Conservation (phyloP, 768 basidiomycete species). For the Mycena galericulata region DNA sequence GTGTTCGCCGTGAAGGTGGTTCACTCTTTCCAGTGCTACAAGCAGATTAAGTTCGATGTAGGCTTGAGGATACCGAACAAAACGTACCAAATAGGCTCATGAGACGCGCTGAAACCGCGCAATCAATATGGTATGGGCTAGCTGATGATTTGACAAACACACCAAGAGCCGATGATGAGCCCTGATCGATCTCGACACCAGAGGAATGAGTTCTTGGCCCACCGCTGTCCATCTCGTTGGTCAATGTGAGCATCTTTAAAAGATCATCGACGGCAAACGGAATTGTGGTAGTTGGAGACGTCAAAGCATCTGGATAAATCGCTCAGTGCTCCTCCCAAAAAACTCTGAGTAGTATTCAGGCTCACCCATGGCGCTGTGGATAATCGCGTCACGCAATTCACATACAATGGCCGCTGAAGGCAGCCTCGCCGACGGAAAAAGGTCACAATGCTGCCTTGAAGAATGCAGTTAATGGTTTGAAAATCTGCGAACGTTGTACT, state of each 20-base stretch:
- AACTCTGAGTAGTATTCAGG: background rate
- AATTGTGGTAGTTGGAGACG: no score
- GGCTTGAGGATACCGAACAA: background rate
- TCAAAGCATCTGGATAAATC: background rate
- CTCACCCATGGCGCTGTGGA: slow-evolving; percentile 1
- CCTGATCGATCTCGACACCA: slow-evolving; percentile 2
- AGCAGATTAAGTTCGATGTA: no score
- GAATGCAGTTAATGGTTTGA: background rate
- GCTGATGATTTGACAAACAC: no score
- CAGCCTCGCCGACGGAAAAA: background rate
- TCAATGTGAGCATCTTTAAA: slow-evolving; percentile 1
- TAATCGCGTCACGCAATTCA: background rate
- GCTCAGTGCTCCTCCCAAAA: background rate
- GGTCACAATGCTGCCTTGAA: slow-evolving; percentile 4
- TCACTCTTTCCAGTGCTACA: background rate
- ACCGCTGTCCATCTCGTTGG: background rate
- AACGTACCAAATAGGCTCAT: slow-evolving; percentile 6
- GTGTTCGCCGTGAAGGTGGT: slow-evolving; percentile 14
- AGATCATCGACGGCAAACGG: background rate
- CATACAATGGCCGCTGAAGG: background rate
- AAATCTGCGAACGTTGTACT: background rate
- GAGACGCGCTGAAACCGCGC: background rate
- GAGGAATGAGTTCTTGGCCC: background rate
- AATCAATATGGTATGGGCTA: no score
- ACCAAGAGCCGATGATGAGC: background rate